Base-by-base conservation (phyloP, 140 eudicot species). In the Stevia rebaudiana region DNA sequence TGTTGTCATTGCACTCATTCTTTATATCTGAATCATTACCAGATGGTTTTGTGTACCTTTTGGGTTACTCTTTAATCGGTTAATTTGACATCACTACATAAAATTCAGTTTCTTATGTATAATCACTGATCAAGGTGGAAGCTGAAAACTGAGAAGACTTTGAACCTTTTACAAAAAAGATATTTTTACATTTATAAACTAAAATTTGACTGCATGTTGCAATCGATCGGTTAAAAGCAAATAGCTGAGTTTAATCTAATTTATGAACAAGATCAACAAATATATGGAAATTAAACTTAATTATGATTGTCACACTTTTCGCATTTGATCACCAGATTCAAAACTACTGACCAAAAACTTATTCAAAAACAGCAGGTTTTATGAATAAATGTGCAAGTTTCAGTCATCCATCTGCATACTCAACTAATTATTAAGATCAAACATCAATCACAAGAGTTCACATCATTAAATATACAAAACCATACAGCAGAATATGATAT, bases 391-490 rank as follows among this genome's bases (percentile, higher is more conserved):
- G 9, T 61, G 33, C 47, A 23, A 17, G 66, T 53, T 71, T 23
- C 52, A 48, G 58, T 42, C 30, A 68, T 33, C 21, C 33, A 16
- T 68, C 41, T 68, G 73, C 73, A 54, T 68, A 44, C 36, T 50
- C 42, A 28, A 35, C 41, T 41, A 40, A 65, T 21, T 17, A 11
- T 16, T 16, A 28, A 19, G 37, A 28, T 37, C 4, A 18, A 33
- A 50, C 21, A 11, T 3, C 21, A 18, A 35, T 10, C 31, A 11
- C 36, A 59, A 43, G 67, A 18, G 39, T 11, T 40, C 3, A 42
- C 23, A 28, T 46, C 18, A 9, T 57, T 56, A 56, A 69, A 19
- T 19, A 44, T 19, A 44, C 40, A 30, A 43, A 36, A 41, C 57
- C 56, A 16, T 55, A 11, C 56, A 18, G 40, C 36, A 17, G 8